Conservation (phyloP, 1,139 yeast genomes). For the Suhomyces bribrorum region DNA sequence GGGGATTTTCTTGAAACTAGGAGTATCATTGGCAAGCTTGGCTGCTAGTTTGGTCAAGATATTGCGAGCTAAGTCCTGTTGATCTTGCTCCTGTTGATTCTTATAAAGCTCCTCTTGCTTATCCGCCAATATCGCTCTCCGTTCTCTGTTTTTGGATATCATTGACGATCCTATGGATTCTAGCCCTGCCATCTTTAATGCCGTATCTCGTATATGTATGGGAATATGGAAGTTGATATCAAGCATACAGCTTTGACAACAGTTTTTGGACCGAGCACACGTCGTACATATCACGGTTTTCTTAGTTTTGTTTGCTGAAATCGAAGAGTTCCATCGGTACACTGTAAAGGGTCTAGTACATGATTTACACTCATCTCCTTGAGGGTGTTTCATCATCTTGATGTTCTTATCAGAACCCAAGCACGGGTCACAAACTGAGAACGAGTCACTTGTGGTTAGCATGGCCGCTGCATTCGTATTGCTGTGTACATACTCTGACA, state of each 20-base stretch:
- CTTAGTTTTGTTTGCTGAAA: conserved; percentile 36
- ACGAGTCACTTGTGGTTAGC: conserved; percentile 10
- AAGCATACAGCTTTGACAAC: conserved; percentile 86
- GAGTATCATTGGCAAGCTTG: conserved; percentile 28
- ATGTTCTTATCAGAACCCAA: conserved; percentile 65
- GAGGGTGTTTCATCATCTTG: conserved; percentile 69
- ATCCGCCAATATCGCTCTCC: conserved; percentile 44
- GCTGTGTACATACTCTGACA: conserved; percentile 1
- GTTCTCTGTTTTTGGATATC: conserved; percentile 36
- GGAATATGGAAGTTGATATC: conserved; percentile 83
- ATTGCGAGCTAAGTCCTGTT: conserved; percentile 29
- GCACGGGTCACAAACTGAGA: conserved; percentile 66
- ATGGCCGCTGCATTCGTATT: neutral
- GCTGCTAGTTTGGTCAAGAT: conserved; percentile 44
- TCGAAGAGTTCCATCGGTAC: conserved; percentile 64
- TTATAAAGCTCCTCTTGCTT: conserved; percentile 29
- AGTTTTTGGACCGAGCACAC: conserved; percentile 76
- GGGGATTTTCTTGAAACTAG: conserved; percentile 11
- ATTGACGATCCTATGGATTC: conserved; percentile 10
- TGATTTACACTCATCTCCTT: conserved; percentile 74
- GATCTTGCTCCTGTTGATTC: conserved; percentile 22
- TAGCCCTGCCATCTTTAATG: conserved; percentile 71
- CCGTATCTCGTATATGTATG: conserved; percentile 74
- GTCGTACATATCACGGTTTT: conserved; percentile 69
- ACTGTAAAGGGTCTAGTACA: conserved; percentile 86